These are phyloP conservation scores for Malassezia caprae DNA, from an alignment of 1,284 basidiomycete genomes.

Conservation along the genomic window DNA sequence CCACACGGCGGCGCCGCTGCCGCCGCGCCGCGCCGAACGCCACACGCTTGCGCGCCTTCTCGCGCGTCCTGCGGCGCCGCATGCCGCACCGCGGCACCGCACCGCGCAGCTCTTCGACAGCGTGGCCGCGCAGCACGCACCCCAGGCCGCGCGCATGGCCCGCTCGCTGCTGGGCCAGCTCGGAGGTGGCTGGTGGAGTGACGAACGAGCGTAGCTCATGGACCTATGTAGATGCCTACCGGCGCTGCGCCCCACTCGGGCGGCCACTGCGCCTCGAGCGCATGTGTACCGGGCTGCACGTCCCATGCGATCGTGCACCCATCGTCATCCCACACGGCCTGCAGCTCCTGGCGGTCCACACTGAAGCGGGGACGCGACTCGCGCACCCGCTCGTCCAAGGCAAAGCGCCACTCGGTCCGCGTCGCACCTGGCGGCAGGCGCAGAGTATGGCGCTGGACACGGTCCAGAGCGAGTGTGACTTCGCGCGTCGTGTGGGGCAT, in stretches of 20 bases:
- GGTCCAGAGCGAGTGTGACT: neutral
- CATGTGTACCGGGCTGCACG: neutral
- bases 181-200: neutral
- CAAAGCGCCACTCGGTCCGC: neutral
- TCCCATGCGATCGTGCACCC: neutral
- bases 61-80: neutral
- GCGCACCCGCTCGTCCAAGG: neutral
- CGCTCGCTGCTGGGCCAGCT: slow-evolving; percentile 5
- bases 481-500: neutral
- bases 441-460: neutral
- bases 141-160: neutral
- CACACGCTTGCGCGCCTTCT: slow-evolving; percentile 1
- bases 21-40: neutral
- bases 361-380: neutral
- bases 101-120: slow-evolving; percentile 5
- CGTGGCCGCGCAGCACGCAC: slow-evolving; percentile 2
- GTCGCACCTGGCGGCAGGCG: neutral
- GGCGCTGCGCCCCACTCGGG: neutral
- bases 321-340: slow-evolving; percentile 6
- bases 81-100: neutral
- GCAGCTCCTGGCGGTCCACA: neutral
- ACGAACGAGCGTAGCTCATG: neutral
- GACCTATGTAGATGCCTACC: neutral
- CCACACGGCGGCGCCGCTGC: neutral
- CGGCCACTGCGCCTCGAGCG: slow-evolving; percentile 2